These are phyloP conservation scores for Tolypocladium album DNA, from an alignment of 2,329 filamentous ascomycete species.

Conservation along the genomic window DNA sequence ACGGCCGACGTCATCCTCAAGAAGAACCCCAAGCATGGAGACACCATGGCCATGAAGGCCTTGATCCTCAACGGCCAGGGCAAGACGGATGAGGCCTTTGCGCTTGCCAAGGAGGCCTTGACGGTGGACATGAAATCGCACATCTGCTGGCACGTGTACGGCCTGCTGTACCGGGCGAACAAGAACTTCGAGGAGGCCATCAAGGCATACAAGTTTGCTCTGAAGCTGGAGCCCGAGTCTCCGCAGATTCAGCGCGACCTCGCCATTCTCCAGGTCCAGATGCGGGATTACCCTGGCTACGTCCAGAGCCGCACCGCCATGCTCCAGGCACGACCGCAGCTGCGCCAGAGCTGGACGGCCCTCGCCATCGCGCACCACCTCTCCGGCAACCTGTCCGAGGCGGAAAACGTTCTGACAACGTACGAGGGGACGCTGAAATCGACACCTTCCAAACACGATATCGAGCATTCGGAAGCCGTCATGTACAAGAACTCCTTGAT, in stretches of 20 bases:
- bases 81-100: conserved; percentile 89
- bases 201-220: conserved; percentile 95
- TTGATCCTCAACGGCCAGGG: conserved; percentile 89
- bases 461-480: conserved; percentile 87
- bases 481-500: conserved; percentile 96
- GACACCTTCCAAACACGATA: conserved; percentile 63
- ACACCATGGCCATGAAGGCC: conserved; percentile 98
- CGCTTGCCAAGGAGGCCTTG: conserved; percentile 81
- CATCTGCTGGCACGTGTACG: conserved; percentile 99
- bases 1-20: conserved; percentile 91
- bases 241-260: conserved; percentile 89
- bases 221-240: conserved; percentile 88
- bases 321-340: conserved; percentile 69
- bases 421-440: conserved; percentile 90
- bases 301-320: conserved; percentile 81
- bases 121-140: conserved; percentile 98
- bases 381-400: conserved; percentile 71
- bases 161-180: conserved; percentile 79
- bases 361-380: conserved; percentile 88
- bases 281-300: conserved; percentile 91
- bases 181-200: conserved; percentile 99
- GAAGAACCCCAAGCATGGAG: conserved; percentile 91
- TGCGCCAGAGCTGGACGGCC: conserved; percentile 96
- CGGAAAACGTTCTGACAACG: conserved; percentile 81
- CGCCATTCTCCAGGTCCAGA: conserved; percentile 87